Evolutionary conservation across 768 basidiomycete species (phyloP).

Genomic region (Xerocomellus chrysenteron): DNA sequence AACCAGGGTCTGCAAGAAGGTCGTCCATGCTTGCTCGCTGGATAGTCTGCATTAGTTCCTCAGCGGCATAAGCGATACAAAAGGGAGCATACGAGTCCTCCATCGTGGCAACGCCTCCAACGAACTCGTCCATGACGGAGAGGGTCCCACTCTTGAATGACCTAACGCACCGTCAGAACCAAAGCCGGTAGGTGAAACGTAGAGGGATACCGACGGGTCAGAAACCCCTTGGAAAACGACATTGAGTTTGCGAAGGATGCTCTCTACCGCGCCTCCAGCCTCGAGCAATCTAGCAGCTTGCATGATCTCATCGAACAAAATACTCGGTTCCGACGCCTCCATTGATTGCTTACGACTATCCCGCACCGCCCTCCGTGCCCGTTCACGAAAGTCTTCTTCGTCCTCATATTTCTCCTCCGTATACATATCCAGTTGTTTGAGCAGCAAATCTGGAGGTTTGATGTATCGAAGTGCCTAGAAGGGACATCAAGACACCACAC

Average conservation of each 20-base stretch:
- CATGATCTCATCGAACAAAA: conserved; percentile 60
- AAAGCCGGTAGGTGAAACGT: not conserved
- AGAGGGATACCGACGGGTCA: conserved; percentile 50
- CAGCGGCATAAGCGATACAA: not conserved
- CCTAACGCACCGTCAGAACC: conserved; percentile 36
- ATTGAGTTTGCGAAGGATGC: conserved; percentile 56
- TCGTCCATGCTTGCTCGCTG: conserved; percentile 66
- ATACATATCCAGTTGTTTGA: conserved; percentile 80
- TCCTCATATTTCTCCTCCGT: conserved; percentile 90
- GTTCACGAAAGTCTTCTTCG: conserved; percentile 78
- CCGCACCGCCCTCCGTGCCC: conserved; percentile 42
- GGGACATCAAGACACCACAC: not conserved
- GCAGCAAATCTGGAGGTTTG: conserved; percentile 71
- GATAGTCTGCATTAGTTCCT: conserved; percentile 17
- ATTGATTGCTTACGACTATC: conserved; percentile 20
- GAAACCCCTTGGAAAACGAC: conserved; percentile 57
- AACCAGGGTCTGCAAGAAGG: conserved; percentile 59
- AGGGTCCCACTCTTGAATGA: conserved; percentile 60
- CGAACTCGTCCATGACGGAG: conserved; percentile 60
- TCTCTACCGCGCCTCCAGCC: conserved; percentile 42
- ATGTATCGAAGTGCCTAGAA: conserved; percentile 69
- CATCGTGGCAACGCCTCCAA: conserved; percentile 56
- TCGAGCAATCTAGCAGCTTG: conserved; percentile 49
- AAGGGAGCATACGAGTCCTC: conserved; percentile 57
- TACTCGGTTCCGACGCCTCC: conserved; percentile 48